Base-by-base conservation (phyloP, 2,329 filamentous ascomycete species). In the Chrysoporthe puriensis region DNA sequence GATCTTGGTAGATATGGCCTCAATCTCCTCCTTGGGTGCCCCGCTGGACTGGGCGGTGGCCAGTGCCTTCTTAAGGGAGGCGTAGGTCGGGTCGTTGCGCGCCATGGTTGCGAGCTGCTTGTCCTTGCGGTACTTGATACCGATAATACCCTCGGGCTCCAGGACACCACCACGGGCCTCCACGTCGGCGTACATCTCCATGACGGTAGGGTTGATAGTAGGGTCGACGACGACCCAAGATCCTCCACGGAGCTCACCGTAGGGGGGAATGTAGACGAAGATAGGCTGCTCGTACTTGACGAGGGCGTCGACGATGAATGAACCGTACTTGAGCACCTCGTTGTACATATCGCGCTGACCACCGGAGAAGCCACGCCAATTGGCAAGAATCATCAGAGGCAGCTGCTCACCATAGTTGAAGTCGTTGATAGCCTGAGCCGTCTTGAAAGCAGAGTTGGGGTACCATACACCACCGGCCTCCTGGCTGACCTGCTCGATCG, bases 281-380 rank as follows among this genome's bases (percentile, higher is more conserved):
- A 99, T 90, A 66, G 96, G 96, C 85, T 99, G 96, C 85, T 99
- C 93, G 78, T 93, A 99, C 83, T 97, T 97, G 85, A 97, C 94
- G 60, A 99, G 90, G 66, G 95, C 95, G 76, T 99, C 96, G 73
- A 99, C 96, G 77, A 99, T 99, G 87, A 96, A 98, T 21, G 95
- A 97, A 77, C 96, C 96, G 77, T 99, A 99, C 86, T 99, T 99
- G 81, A 99, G 89, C 18, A 99, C 96, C 83, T 99, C 96, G 84
- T 98, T 97, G 89, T 96, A 99, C 96, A 99, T 99, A 82, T 99
- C 96, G 74, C 95, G 93, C 83, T 99, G 96, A 72, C 96, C 96
- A 85, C 96, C 96, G 73, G 96, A 99, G 93, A 99, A 99, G 85
- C 96, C 96, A 89, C 96, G 91, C 96, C 96, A 99, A 87, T 99